A percentile compares a stretch with the other conserved stretches of the same genome.
Conservation (phyloP, 306 rosid genomes). For the Prunus mira region DNA sequence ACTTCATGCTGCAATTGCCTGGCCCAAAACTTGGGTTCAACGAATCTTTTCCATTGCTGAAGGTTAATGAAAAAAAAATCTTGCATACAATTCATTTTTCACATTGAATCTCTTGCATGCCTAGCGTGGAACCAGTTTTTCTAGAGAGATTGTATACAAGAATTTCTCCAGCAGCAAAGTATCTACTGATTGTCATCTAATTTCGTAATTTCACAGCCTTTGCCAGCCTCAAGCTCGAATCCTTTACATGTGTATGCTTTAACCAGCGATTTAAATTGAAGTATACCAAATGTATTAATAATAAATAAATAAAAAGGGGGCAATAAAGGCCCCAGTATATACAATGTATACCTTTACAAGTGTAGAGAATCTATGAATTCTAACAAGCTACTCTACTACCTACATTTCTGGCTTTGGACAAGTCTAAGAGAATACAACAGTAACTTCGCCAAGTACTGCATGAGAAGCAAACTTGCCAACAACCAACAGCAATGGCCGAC, state of each 20-base stretch:
- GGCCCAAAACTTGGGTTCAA: no score
- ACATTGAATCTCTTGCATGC: no score
- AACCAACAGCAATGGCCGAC: no score
- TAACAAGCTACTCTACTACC: background rate
- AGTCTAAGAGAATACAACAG: background rate
- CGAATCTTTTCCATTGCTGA: no score
- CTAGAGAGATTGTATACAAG: no score
- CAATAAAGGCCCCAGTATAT: background rate
- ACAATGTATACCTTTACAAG: background rate
- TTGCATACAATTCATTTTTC: no score
- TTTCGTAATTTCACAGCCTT: background rate
- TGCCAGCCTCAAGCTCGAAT: background rate
- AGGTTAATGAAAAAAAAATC: no score
- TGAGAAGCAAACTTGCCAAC: no score
- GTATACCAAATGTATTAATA: background rate
- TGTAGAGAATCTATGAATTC: background rate
- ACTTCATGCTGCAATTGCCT: no score
- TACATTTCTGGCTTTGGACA: background rate
- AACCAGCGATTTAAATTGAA: background rate
- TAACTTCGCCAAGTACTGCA: no score
- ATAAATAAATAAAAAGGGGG: background rate
- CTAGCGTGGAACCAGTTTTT: no score
- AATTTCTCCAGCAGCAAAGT: background rate
- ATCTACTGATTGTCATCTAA: background rate
- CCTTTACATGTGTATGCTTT: background rate